phyloP scores from a whole-genome alignment of 768 basidiomycete species.

The Russula vinacea region DNA sequence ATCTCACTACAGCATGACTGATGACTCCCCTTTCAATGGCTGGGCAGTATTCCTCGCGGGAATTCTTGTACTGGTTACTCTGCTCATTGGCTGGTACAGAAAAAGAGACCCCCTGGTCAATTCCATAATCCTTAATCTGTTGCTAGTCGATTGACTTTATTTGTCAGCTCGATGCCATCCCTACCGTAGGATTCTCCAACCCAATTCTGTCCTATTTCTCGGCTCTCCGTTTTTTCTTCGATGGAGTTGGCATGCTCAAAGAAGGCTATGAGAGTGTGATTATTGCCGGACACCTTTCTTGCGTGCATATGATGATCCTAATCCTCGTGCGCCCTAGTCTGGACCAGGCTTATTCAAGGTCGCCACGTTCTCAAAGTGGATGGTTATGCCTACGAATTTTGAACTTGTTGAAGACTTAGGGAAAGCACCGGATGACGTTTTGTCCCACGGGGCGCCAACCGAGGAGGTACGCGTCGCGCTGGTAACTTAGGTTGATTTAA shows the following conservation, averaged over 20 bases:
- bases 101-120: conserved; percentile 12
- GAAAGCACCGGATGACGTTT: conserved; percentile 44
- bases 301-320: neutral
- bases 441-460: conserved; percentile 44
- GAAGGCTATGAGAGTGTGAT: conserved; percentile 39
- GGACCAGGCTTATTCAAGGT: conserved; percentile 41
- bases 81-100: conserved; percentile 6
- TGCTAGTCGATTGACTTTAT: neutral
- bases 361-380: conserved; percentile 45
- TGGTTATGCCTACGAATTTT: conserved; percentile 44
- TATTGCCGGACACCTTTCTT: neutral
- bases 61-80: neutral
- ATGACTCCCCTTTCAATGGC: neutral
- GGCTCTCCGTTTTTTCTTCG: conserved; percentile 32
- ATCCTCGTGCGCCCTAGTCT: conserved; percentile 18
- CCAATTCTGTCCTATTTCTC: conserved; percentile 23
- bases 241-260: conserved; percentile 34
- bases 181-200: conserved; percentile 24
- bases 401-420: conserved; percentile 51
- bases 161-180: conserved; percentile 19
- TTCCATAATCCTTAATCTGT: too few species aligned
- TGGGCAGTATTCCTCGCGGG: conserved; percentile 1
- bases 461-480: conserved; percentile 38
- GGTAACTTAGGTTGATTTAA: too few species aligned
- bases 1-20: conserved; percentile 3